phyloP scores from a whole-genome alignment of 371 early-diverging fungal genomes.

The Rhizopus arrhizus region DNA sequence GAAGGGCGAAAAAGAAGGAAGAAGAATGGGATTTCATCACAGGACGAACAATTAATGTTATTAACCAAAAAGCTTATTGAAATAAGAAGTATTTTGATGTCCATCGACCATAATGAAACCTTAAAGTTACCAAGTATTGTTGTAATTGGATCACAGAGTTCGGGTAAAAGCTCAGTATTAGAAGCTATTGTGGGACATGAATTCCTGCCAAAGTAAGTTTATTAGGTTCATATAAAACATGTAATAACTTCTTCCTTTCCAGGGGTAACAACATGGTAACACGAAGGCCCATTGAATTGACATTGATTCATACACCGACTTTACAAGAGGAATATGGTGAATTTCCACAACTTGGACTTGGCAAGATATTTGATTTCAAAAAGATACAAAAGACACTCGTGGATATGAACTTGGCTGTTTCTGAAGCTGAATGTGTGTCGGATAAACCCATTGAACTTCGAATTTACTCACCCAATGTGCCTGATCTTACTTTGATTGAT shows the following conservation, averaged over 20 bases:
- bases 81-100: constrained; percentile 88
- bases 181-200: constrained; percentile 99
- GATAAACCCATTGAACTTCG: constrained; percentile 92
- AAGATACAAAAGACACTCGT: constrained; percentile 88
- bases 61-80: constrained; percentile 93
- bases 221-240: neutral
- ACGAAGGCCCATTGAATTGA: constrained; percentile 97
- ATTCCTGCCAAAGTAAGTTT: constrained; percentile 94
- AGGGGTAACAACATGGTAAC: constrained; percentile 99
- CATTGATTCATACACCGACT: constrained; percentile 90
- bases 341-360: constrained; percentile 90
- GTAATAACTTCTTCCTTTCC: neutral
- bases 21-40: constrained; percentile 32
- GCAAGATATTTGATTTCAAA: constrained; percentile 84
- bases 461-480: constrained; percentile 92
- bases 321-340: constrained; percentile 89
- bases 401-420: constrained; percentile 92
- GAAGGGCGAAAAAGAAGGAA: constrained; percentile 27
- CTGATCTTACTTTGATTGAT: constrained; percentile 97
- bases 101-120: constrained; percentile 75
- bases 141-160: constrained; percentile 97
- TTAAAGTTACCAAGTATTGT: constrained; percentile 95
- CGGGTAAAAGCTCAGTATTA: constrained; percentile 98
- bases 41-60: constrained; percentile 80
- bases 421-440: constrained; percentile 92